Base-by-base conservation (phyloP, 2,329 filamentous ascomycete species). In the Beauveria sp. region DNA sequence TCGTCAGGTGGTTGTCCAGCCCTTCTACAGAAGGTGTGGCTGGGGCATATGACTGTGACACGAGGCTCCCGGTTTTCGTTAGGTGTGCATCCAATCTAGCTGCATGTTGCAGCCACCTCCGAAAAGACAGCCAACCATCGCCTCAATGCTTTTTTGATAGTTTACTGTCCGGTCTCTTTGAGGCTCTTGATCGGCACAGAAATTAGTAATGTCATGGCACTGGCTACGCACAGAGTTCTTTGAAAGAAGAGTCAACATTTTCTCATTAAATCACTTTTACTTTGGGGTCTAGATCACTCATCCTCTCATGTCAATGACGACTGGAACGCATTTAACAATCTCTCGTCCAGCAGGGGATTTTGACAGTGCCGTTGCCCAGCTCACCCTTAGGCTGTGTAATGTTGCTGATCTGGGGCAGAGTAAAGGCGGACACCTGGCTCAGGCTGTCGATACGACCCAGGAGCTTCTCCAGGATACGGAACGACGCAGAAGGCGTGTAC, bases 401-500 rank as follows among this genome's bases (percentile, higher is more conserved):
- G 22, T 66, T 65, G 20, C 60, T 45, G 26, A 69, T 26, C 51
- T 64, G 30, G 0, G 68, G 67, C 10, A 69, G 70, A 3, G 71
- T 73, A 30, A 82, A 81, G 0, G 77, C 68, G 16, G 58, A 69
- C 1, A 70, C 75, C 14, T 73, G 73, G 12, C 69, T 75, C 65
- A 90, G 68, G 63, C 77, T 83, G 5, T 82, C 75, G 10, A 92
- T 84, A 45, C 89, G 77, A 0, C 90, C 90, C 1, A 96, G 78
- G 66, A 95, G 71, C 67, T 89, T 88, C 77, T 95, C 90, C 22
- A 95, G 71, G 62, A 90, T 86, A 40, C 90, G 78, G 70, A 89
- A 91, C 0, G 86, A 81, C 0, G 86, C 86, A 16, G 79, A 81
- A 0, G 89, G 87, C 20, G 85, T 82, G 68, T 89, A 91, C 72